Conservation (phyloP, 805 yeast species). For the Blastobotrys parvus region DNA sequence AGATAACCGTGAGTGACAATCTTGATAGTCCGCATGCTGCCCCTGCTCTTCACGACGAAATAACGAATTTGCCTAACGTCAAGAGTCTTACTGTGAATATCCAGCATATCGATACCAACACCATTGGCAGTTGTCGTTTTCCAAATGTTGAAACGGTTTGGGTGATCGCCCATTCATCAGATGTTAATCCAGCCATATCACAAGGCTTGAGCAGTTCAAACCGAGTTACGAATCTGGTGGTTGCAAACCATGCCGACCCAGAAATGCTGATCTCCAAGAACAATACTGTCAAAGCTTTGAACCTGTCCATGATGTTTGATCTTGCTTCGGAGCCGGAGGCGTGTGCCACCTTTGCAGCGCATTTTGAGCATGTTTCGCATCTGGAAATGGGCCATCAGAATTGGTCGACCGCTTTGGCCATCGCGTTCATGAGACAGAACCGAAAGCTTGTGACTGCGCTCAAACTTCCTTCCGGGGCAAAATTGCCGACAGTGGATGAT, state of each 20-base stretch:
- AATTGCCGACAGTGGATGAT: no score
- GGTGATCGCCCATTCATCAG: not conserved
- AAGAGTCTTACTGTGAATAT: not conserved
- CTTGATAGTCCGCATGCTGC: not conserved
- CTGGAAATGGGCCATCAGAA: not conserved
- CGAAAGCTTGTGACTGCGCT: no score
- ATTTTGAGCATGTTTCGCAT: not conserved
- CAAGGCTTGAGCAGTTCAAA: no score
- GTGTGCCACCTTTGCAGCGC: not conserved
- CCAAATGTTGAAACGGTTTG: not conserved
- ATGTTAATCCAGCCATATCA: no score
- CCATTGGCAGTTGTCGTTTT: not conserved
- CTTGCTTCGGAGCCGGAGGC: not conserved
- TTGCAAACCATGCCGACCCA: not conserved
- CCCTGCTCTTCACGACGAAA: not conserved
- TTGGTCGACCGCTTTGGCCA: not conserved
- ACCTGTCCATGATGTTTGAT: not conserved
- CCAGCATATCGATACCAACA: not conserved
- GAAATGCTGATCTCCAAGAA: no score
- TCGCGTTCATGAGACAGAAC: no score
- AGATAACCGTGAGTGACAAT: not conserved
- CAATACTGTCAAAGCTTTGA: not conserved
- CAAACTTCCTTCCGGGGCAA: no score
- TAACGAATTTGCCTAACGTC: no score
- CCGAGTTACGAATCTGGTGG: not conserved